phyloP scores from a whole-genome alignment of 1,139 yeast species.

The Pichia sp. region DNA sequence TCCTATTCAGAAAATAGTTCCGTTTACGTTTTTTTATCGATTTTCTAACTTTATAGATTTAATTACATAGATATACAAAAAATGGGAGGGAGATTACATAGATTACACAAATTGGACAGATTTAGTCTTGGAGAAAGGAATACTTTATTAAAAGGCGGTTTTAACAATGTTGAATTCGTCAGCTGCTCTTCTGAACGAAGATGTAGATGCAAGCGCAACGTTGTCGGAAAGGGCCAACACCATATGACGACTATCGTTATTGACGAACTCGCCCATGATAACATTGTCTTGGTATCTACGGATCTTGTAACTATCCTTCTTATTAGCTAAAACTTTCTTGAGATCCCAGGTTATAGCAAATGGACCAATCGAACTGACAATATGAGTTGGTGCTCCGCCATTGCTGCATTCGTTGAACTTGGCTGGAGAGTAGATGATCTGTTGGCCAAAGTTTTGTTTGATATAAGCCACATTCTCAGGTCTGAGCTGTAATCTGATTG shows the following conservation, averaged over 20 bases:
- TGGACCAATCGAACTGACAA: constrained; percentile 78
- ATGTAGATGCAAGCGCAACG: constrained; percentile 62
- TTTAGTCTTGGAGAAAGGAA: too few relatives aligned
- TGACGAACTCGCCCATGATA: constrained; percentile 76
- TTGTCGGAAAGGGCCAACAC: constrained; percentile 71
- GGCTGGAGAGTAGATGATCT: constrained; percentile 66
- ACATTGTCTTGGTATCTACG: constrained; percentile 61
- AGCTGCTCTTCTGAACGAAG: constrained; percentile 56
- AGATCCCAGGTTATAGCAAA: constrained; percentile 83
- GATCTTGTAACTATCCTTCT: constrained; percentile 44
- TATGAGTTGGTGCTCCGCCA: constrained; percentile 55
- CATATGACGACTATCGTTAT: constrained; percentile 68
- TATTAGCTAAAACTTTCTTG: constrained; percentile 43
- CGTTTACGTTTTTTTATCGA: too few relatives aligned
- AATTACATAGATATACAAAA: not conserved
- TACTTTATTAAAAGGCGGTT: constrained; percentile 12
- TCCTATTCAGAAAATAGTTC: constrained; percentile 41
- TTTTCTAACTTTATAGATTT: not conserved
- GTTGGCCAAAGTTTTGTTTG: constrained; percentile 48
- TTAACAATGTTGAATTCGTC: constrained; percentile 36
- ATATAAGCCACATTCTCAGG: constrained; percentile 76
- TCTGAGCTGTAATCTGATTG: constrained; percentile 61
- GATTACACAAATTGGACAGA: too few relatives aligned
- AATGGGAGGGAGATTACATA: too few relatives aligned
- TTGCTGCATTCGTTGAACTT: constrained; percentile 58